These are phyloP conservation scores for Ustilago trichophora DNA, from an alignment of 1,284 basidiomycete genomes.

Conservation along the genomic window DNA sequence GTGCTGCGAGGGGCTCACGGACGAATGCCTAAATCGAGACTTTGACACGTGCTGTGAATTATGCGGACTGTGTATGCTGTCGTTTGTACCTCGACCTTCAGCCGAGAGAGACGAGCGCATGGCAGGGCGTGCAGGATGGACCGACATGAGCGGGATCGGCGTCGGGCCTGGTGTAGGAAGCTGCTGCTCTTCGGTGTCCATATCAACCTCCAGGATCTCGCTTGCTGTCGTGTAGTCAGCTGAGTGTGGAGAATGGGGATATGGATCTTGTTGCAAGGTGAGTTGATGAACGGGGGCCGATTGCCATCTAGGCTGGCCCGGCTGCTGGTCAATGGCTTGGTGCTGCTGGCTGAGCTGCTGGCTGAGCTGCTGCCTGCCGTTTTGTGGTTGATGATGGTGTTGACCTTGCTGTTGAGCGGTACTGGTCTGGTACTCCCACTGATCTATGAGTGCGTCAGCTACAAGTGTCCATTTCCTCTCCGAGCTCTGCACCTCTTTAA, in stretches of 20 bases:
- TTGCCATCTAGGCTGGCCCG: too few relatives aligned
- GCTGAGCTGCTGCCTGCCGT: not conserved
- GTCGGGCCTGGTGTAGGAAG: not conserved
- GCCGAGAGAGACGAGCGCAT: not conserved
- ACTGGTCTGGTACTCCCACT: slow-evolving; percentile 41
- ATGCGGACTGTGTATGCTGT: slow-evolving; percentile 36
- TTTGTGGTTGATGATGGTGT: slow-evolving; percentile 1
- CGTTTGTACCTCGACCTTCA: slow-evolving; percentile 22
- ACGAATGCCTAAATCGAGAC: not conserved
- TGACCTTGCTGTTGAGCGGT: not conserved
- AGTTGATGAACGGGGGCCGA: too few relatives aligned
- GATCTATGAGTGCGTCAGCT: slow-evolving; percentile 37
- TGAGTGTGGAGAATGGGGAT: too few relatives aligned
- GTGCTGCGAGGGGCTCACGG: not conserved
- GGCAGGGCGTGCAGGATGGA: not conserved
- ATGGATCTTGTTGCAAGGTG: not conserved
- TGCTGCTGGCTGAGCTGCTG: too few relatives aligned
- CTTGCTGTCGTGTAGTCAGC: not conserved
- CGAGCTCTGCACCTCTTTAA: slow-evolving; percentile 19
- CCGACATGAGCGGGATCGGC: not conserved
- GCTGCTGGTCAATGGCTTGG: slow-evolving; percentile 1
- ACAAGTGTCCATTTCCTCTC: slow-evolving; percentile 21
- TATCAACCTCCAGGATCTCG: slow-evolving; percentile 20
- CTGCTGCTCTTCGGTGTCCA: slow-evolving; percentile 15
- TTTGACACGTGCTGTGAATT: not conserved